Conservation (phyloP, 2,329 filamentous ascomycete genomes). For the Drechmeria coniospora region DNA sequence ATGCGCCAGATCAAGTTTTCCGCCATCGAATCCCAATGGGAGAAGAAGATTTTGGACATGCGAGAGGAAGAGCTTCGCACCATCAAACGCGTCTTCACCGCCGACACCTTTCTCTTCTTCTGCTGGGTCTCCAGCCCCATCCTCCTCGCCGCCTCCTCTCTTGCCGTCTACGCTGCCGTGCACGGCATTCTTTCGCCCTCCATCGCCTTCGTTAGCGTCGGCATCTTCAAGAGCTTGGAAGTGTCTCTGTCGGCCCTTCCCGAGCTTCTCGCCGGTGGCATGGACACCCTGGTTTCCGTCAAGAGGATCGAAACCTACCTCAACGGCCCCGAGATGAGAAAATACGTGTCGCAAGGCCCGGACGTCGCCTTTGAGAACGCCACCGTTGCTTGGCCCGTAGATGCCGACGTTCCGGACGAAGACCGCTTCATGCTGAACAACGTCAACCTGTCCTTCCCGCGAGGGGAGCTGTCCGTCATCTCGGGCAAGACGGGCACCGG, state of each 20-base stretch:
- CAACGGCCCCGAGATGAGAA: conserved; percentile 45
- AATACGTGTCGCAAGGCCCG: conserved; percentile 37
- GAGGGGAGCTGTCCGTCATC: conserved; percentile 55
- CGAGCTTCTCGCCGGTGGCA: conserved; percentile 52
- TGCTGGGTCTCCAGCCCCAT: conserved; percentile 65
- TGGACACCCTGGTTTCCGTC: conserved; percentile 61
- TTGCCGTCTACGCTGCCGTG: conserved; percentile 51
- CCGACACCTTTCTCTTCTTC: conserved; percentile 45
- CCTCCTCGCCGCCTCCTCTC: conserved; percentile 53
- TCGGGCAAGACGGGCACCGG: conserved; percentile 66
- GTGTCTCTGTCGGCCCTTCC: conserved; percentile 55
- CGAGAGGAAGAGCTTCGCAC: conserved; percentile 51
- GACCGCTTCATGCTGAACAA: conserved; percentile 50
- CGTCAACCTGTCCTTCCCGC: conserved; percentile 50
- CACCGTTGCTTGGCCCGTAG: conserved; percentile 59
- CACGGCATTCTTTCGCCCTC: conserved; percentile 52
- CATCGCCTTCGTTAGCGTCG: conserved; percentile 64
- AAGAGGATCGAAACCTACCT: conserved; percentile 60
- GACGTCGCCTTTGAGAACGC: conserved; percentile 51
- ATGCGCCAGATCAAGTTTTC: conserved; percentile 80
- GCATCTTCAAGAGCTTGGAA: conserved; percentile 61
- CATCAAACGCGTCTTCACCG: conserved; percentile 50
- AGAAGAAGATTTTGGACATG: conserved; percentile 46
- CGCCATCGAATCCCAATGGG: conserved; percentile 60
- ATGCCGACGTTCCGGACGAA: conserved; percentile 39